These are phyloP conservation scores for Pseudisothecium myosuroides DNA, from an alignment of 225 moss, liverwort and hornwort species.

Conservation along the genomic window DNA sequence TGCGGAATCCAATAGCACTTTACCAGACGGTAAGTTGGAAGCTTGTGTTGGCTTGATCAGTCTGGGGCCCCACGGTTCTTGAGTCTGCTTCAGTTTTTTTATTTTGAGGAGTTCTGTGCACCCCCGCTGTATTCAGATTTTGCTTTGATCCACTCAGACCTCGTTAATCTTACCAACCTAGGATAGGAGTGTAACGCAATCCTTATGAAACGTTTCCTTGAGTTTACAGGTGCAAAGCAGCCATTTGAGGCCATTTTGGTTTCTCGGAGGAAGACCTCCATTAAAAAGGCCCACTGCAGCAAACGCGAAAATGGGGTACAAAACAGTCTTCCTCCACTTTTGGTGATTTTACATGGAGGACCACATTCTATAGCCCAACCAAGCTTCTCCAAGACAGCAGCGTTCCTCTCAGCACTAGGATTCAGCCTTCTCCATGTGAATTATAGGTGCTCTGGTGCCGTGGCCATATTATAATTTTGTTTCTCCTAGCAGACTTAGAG, in stretches of 20 bases:
- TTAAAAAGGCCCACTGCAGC: slow-evolving; percentile 12
- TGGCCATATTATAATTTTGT: neutral
- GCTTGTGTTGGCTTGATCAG: neutral
- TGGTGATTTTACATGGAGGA: slow-evolving; percentile 86
- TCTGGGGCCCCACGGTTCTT: neutral
- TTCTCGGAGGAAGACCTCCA: slow-evolving; percentile 33
- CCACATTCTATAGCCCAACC: slow-evolving; percentile 88
- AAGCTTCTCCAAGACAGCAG: slow-evolving; percentile 63
- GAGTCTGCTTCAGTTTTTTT: neutral
- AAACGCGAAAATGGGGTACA: slow-evolving; percentile 20
- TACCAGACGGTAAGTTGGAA: slow-evolving; percentile 41
- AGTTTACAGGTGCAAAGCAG: slow-evolving; percentile 44
- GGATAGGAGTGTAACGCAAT: neutral
- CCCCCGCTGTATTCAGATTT: neutral
- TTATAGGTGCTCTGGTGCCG: slow-evolving; percentile 49
- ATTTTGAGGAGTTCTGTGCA: neutral
- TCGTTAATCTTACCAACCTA: neutral
- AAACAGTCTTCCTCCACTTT: slow-evolving; percentile 54
- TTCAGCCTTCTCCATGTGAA: slow-evolving; percentile 89
- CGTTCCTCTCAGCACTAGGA: slow-evolving; percentile 79
- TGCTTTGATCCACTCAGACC: neutral
- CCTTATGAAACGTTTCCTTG: neutral
- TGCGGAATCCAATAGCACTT: slow-evolving; percentile 10
- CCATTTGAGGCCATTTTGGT: slow-evolving; percentile 77
- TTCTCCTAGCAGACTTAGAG: neutral